phyloP scores from a whole-genome alignment of 176 grass and related monocot genomes.

The Thalia dealbata region DNA sequence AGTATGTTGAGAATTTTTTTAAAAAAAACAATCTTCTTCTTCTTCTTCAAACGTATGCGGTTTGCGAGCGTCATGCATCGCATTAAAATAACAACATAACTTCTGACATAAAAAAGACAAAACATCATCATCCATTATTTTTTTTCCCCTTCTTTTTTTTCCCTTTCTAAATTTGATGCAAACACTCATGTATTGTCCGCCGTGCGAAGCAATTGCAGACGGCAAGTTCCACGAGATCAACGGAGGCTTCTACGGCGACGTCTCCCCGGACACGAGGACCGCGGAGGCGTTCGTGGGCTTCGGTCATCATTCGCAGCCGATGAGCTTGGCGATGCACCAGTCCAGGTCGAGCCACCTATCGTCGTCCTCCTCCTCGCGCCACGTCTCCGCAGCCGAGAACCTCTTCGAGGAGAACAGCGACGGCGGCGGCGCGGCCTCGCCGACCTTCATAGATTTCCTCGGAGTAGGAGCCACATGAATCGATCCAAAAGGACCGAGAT shows the following conservation, averaged over 20 bases:
- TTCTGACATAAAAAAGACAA: too few species aligned
- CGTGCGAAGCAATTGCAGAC: neutral
- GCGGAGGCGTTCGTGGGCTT: neutral
- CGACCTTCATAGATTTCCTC: slow-evolving; percentile 26
- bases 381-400: neutral
- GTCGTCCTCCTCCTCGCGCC: too few species aligned
- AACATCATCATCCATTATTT: too few species aligned
- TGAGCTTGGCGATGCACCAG: neutral
- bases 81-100: too few species aligned
- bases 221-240: neutral
- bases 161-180: neutral
- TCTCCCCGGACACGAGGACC: neutral
- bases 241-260: neutral
- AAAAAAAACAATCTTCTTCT: too few species aligned
- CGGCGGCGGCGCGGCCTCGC: neutral
- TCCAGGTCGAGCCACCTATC: neutral
- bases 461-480: slow-evolving; percentile 19
- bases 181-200: neutral
- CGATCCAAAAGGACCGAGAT: too few species aligned
- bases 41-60: too few species aligned
- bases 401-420: slow-evolving; percentile 8
- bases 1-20: too few species aligned
- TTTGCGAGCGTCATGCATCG: too few species aligned
- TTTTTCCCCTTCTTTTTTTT: neutral
- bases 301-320: neutral